Conservation (phyloP, 345 rosid genomes). For the Syzygium grande region DNA sequence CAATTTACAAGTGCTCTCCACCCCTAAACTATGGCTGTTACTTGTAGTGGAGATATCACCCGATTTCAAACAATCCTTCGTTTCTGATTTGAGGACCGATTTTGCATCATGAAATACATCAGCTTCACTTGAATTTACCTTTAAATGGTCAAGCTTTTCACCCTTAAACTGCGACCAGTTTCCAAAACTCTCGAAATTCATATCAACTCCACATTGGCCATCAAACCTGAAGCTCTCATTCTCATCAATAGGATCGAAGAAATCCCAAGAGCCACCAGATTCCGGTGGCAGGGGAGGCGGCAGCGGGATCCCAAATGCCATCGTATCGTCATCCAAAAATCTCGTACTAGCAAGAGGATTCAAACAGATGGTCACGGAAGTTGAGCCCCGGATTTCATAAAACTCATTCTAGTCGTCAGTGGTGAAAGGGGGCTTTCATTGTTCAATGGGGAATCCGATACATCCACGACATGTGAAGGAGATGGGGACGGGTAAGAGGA, state of each 20-base stretch:
- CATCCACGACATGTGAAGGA: constrained; percentile 42
- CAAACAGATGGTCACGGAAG: constrained; percentile 46
- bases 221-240: constrained; percentile 55
- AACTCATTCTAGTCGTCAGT: constrained; percentile 30
- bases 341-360: constrained; percentile 23
- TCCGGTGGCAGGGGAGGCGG: constrained; percentile 58
- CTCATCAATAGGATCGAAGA: constrained; percentile 58
- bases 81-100: background rate
- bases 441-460: constrained; percentile 52
- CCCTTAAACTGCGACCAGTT: constrained; percentile 29
- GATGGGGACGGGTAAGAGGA: constrained; percentile 71
- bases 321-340: constrained; percentile 27
- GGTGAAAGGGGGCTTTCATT: constrained; percentile 32
- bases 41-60: background rate
- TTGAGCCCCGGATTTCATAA: constrained; percentile 32
- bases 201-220: constrained; percentile 26
- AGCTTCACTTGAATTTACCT: constrained; percentile 6
- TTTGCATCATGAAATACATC: constrained; percentile 10
- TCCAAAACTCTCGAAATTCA: constrained; percentile 26
- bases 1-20: constrained; percentile 15
- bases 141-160: constrained; percentile 11
- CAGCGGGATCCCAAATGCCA: constrained; percentile 31
- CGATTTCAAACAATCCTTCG: constrained; percentile 6
- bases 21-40: background rate
- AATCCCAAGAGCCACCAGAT: constrained; percentile 67